Conservation (phyloP, 352 stramenopile species). For the Aphanomyces astaci region DNA sequence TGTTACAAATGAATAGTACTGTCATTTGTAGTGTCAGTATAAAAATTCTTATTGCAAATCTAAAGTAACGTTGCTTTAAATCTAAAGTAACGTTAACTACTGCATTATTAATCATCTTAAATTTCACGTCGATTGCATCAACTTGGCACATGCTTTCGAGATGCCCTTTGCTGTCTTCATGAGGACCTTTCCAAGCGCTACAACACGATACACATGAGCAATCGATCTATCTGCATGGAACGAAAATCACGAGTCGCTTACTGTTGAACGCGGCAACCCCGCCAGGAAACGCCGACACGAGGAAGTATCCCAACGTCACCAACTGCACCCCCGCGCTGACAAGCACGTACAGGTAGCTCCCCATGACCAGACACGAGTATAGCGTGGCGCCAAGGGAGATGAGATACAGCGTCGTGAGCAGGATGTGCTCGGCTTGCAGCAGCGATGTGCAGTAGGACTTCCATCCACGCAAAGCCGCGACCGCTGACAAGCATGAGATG, state of each 20-base stretch:
- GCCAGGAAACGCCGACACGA: slow-evolving; percentile 19
- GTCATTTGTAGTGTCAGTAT: too few relatives aligned
- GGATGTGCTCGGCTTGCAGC: slow-evolving; percentile 51
- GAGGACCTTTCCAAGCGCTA: slow-evolving; percentile 11
- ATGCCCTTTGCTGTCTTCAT: slow-evolving; percentile 13
- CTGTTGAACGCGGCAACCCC: slow-evolving; percentile 18
- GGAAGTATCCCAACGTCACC: slow-evolving; percentile 17
- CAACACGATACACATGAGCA: background rate
- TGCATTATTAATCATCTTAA: too few relatives aligned
- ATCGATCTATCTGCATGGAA: background rate
- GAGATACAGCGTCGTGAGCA: slow-evolving; percentile 62
- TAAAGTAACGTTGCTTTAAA: too few relatives aligned
- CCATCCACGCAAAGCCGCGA: slow-evolving; percentile 70
- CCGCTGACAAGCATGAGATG: slow-evolving; percentile 61
- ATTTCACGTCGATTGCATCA: background rate
- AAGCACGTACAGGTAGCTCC: slow-evolving; percentile 78
- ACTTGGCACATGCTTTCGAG: slow-evolving; percentile 8
- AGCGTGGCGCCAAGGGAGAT: slow-evolving; percentile 60
- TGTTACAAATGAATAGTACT: too few relatives aligned
- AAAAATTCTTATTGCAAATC: too few relatives aligned
- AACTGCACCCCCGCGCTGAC: slow-evolving; percentile 57
- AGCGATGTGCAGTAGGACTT: slow-evolving; percentile 46
- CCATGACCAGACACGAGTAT: slow-evolving; percentile 75
- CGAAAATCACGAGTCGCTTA: background rate
- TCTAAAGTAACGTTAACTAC: too few relatives aligned